phyloP scores from a whole-genome alignment of 352 stramenopile genomes.

The Phytophthora hybrid region DNA sequence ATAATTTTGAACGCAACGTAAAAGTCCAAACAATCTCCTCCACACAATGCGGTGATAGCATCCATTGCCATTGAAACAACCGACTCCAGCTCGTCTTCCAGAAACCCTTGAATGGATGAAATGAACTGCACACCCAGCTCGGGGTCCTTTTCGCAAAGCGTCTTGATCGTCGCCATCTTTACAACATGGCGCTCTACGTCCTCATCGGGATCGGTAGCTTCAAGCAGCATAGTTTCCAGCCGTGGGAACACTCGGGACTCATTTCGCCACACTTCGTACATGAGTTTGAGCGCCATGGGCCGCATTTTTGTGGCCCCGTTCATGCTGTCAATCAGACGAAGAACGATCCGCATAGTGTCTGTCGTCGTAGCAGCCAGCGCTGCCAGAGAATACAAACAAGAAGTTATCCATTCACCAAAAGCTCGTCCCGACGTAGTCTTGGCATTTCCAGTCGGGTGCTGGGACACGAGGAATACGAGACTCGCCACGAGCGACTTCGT shows the following conservation, averaged over 20 bases:
- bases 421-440: constrained; percentile 8
- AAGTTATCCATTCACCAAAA: constrained; percentile 47
- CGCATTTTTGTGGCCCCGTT: constrained; percentile 40
- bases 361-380: constrained; percentile 58
- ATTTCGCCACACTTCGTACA: constrained; percentile 69
- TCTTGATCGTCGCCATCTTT: constrained; percentile 68
- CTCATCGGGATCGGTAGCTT: constrained; percentile 38
- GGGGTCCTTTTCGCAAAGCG: constrained; percentile 66
- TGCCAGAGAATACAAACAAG: constrained; percentile 59
- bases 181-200: constrained; percentile 53
- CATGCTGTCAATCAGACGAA: constrained; percentile 77
- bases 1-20: constrained; percentile 83
- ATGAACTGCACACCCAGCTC: constrained; percentile 81
- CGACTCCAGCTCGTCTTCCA: constrained; percentile 61
- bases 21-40: constrained; percentile 76
- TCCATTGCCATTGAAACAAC: constrained; percentile 74
- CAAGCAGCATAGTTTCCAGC: constrained; percentile 58
- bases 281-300: constrained; percentile 59
- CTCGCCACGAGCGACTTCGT: constrained; percentile 68
- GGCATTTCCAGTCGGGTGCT: constrained; percentile 18
- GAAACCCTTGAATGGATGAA: constrained; percentile 56
- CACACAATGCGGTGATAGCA: constrained; percentile 65
- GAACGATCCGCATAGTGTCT: constrained; percentile 80
- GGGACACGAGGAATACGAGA: constrained; percentile 66
- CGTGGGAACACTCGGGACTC: constrained; percentile 76